These are phyloP conservation scores for Crithidia fasciculata DNA, from an alignment of 208 protist genomes.

Conservation along the genomic window DNA sequence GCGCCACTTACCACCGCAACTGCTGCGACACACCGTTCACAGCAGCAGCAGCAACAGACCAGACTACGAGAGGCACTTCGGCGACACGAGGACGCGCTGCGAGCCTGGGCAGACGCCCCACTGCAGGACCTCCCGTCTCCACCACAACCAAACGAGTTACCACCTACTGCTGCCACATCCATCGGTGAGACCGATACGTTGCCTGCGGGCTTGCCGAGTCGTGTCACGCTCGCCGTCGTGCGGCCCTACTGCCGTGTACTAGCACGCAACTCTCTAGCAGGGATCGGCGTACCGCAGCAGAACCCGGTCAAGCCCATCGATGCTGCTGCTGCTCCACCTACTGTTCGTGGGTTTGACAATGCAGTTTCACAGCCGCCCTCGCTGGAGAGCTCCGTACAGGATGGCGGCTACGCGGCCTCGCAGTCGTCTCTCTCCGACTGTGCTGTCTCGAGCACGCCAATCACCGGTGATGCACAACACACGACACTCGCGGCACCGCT, in stretches of 20 bases:
- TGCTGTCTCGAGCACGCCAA: background rate
- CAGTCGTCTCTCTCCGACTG: slow-evolving; percentile 3
- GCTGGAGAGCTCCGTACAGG: background rate
- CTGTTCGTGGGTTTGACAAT: no score
- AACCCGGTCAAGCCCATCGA: background rate
- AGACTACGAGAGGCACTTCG: slow-evolving; percentile 20
- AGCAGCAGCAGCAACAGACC: background rate
- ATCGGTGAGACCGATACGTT: background rate
- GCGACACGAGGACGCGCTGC: slow-evolving; percentile 31
- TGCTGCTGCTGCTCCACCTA: background rate
- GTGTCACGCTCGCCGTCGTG: background rate
- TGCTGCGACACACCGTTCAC: no score
- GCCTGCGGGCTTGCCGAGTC: background rate
- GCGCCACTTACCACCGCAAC: no score
- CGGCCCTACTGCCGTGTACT: slow-evolving; percentile 21
- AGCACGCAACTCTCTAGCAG: slow-evolving; percentile 17
- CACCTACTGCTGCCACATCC: background rate
- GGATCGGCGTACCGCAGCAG: slow-evolving; percentile 15
- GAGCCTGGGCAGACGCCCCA: slow-evolving; percentile 27
- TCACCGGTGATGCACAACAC: background rate
- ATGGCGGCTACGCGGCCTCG: slow-evolving; percentile 8
- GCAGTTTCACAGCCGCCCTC: background rate
- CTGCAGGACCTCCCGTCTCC: background rate
- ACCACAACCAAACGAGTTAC: background rate
- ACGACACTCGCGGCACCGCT: background rate